Evolutionary conservation across 2,329 filamentous ascomycete genomes (phyloP), one percentile per base, ranked within the genome.

Genomic region (Fusarium coffeatum): DNA sequence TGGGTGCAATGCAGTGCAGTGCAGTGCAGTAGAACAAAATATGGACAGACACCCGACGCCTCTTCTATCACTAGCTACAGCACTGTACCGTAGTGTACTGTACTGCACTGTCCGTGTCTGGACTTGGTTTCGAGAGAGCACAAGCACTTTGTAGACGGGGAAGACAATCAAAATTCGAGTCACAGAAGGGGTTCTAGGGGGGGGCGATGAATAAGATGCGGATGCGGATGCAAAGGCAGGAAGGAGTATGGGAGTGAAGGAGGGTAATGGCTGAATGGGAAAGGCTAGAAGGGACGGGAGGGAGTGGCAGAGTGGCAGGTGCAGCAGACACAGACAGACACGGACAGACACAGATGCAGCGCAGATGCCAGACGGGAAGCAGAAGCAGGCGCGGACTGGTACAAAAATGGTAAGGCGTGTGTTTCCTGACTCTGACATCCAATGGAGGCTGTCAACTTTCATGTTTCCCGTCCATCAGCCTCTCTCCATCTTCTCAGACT

Each of bases 241-340:
- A 43, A 42, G 60, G 28, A 50, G 37, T 45, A 50, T 18, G 58
- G 58, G 58, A 61, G 58, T 61, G 53, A 58, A 22, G 59, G 57
- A 62, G 34, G 58, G 60, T 45, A 59, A 67, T 50, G 57, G 34
- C 34, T 37, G 18, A 37, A 37, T 37, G 34, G 34, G 54, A 51
- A 49, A 30, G 50, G 49, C 49, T 51, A 51, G 55, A 41, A 55
- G 48, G 40, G 48, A 41, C 51, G 45, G 40, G 63, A 66, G 68
- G 68, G 66, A 72, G 66, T 68, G 66, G 59, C 61, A 69, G 66
- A 72, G 66, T 68, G 66, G 59, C 61, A 69, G 49, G 25, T 34
- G 32, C 22, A 37, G 22, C 13, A 11, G 46, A 27, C n/a, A n/a
- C n/a, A n/a, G 46, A 22, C 27, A 20, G 20, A 27, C 11, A 28